Evolutionary conservation across 441 rosid genomes (phyloP), one percentile per base, ranked within the genome.

Genomic region (Euphorbia schlechtendalii): DNA sequence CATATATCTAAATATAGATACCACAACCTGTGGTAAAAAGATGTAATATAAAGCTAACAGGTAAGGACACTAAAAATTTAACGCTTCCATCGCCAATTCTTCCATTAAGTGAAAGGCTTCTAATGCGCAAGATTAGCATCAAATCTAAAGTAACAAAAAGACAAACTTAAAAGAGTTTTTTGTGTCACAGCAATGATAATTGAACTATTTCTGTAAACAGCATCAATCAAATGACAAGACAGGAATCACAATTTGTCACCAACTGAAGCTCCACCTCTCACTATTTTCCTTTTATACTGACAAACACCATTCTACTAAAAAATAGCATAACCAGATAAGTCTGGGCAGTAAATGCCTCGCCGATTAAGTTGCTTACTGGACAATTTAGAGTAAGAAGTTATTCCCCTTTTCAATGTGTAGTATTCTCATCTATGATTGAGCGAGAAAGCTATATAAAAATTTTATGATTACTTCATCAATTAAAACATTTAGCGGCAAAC

Each of bases 171-270:
- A 21, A 3, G 12, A 13, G n/a, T n/a, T n/a, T n/a, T n/a, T n/a
- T n/a, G n/a, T n/a, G n/a, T n/a, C n/a, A n/a, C n/a, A n/a, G n/a
- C 2, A 10, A 10, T 21, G 27, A 15, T 22, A 25, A 41, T 21
- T 8, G 11, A 14, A 59, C 41, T 30, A 46, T 43, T 60, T 54
- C 25, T 56, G 36, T 56, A 15, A 27, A 59, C 20, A 40, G 24
- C 59, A 40, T 25, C 53, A 27, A 12, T 36, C 51, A 61, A 52
- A 59, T 34, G n/a, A n/a, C n/a, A n/a, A n/a, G n/a, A 64, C 60
- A 25, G 13, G 24, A 12, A 54, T 13, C 36, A 32, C 30, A 36
- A n/a, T 14, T 12, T 28, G 4, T 14, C 34, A 8, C 51, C 38
- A 59, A n/a, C 28, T 8, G 10, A 66, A 64, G 34, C 5, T 8